phyloP scores from a whole-genome alignment of 106 monocot genomes.

The Narthecium ossifragum region DNA sequence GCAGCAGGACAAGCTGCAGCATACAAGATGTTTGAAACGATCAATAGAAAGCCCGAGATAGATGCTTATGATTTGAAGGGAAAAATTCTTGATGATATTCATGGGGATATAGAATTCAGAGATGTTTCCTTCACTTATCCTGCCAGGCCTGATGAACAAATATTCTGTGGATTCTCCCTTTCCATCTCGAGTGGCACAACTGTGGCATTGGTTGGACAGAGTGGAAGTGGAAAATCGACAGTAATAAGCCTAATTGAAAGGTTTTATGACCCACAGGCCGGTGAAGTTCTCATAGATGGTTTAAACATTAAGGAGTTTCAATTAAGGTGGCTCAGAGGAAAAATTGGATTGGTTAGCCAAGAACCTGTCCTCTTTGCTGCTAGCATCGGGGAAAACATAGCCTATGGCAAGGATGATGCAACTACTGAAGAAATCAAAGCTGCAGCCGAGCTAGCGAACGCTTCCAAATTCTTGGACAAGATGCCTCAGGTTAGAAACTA shows the following conservation, averaged over 20 bases:
- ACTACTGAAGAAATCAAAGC: constrained; percentile 45
- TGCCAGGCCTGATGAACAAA: constrained; percentile 21
- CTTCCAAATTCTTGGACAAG: constrained; percentile 56
- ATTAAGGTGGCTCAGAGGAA: constrained; percentile 54
- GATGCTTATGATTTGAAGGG: constrained; percentile 23
- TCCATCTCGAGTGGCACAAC: constrained; percentile 17
- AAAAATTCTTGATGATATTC: constrained; percentile 19
- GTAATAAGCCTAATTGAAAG: constrained; percentile 25
- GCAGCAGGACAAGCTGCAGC: constrained; percentile 27
- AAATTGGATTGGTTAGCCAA: constrained; percentile 67
- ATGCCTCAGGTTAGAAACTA: constrained; percentile 41
- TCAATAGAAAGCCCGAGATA: constrained; percentile 30
- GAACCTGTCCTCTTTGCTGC: constrained; percentile 54
- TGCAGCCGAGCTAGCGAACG: constrained; percentile 64
- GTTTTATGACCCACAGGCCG: constrained; percentile 32
- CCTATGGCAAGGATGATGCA: constrained; percentile 57
- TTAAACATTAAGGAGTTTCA: constrained; percentile 25
- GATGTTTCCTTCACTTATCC: constrained; percentile 36
- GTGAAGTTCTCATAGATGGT: constrained; percentile 17
- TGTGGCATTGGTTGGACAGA: constrained; percentile 31
- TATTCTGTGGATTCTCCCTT: constrained; percentile 22
- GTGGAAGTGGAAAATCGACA: constrained; percentile 42
- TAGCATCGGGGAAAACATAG: constrained; percentile 54
- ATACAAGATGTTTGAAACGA: constrained; percentile 39
- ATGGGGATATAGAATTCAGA: constrained; percentile 26